Evolutionary conservation across 129 eudicot species (phyloP).

Genomic region (Artemisia annua): DNA sequence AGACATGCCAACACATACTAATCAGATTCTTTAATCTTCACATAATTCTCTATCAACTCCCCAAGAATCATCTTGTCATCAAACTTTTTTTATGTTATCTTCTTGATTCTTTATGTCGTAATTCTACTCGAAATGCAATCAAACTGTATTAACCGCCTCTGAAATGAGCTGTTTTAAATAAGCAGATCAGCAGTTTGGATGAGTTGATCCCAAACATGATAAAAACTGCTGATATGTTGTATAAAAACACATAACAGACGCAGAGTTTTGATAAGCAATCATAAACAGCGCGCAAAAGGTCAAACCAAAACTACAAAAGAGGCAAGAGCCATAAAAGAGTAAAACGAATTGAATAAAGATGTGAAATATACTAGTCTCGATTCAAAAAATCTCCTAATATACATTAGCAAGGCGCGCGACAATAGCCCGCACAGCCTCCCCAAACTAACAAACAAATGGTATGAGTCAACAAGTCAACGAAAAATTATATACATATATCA

Average conservation of each 20-base stretch:
- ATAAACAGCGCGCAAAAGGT: too few relatives aligned
- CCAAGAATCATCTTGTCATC: constrained; percentile 8
- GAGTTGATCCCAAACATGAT: too few relatives aligned
- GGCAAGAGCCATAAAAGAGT: neutral
- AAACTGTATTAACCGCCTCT: neutral
- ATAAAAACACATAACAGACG: neutral
- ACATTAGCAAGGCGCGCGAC: constrained; percentile 10
- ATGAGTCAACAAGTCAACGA: too few relatives aligned
- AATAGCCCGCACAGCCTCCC: constrained; percentile 13
- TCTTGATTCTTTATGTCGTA: neutral
- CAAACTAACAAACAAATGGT: constrained; percentile 28
- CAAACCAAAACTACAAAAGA: neutral
- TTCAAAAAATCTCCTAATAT: constrained; percentile 61
- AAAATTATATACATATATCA: constrained; percentile 37
- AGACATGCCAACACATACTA: constrained; percentile 16
- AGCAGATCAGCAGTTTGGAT: too few relatives aligned
- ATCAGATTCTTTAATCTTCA: constrained; percentile 10
- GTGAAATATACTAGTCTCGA: constrained; percentile 34
- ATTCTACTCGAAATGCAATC: neutral
- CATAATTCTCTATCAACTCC: neutral
- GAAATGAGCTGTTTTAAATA: too few relatives aligned
- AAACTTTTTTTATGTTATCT: too few relatives aligned
- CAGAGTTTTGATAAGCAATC: too few relatives aligned
- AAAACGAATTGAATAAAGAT: constrained; percentile 30
- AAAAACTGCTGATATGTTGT: too few relatives aligned